Evolutionary conservation across 306 rosid species (phyloP), one percentile per base, ranked within the genome.

Genomic region (Phaseolus lunatus): DNA sequence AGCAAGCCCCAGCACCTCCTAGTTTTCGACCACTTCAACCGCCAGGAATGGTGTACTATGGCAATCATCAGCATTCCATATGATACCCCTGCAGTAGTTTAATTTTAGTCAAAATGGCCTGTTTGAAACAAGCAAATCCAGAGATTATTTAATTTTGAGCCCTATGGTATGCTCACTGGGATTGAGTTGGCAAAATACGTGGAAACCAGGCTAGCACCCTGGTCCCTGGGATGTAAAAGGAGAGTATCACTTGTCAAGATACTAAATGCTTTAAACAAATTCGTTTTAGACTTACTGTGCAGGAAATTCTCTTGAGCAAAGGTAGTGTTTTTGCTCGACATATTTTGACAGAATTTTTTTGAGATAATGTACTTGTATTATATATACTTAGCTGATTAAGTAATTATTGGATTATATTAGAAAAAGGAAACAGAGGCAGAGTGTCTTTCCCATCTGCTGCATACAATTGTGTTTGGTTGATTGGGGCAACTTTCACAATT

Each of bases 11-110:
- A 0, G 83, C 81, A 12, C 84, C 85, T 0, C 92, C 91, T 31
- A 88, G 84, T 84, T 92, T 90, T 81, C 88, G 88, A 77, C 86
- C 90, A 3, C 88, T 86, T 70, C 92, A 88, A 63, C 89, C 87
- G 0, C 91, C 90, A 0, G 92, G 93, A 76, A 87, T 87, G 79
- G 90, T 89, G 70, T 92, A 84, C 81, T 91, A 85, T 76, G 84
- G 90, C 63, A 87, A 86, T 73, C 85, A 83, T 43, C 92, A 81
- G 72, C 88, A 76, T 68, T 85, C 93, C 71, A 82, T 79, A 22
- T 90, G 87, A 88, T 37, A 75, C 59, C 52, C 59, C 52, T 26
- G 15, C 58, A 49, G 71, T 86, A 81, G 80, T 29, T 58, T 22
- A 67, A 64, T 47, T 48, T 39, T 63, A 50, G 52, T 72, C 67